Evolutionary conservation across 164 flowering plant genomes (phyloP), one percentile per base, ranked within the genome.

Genomic region (Magnolia officinalis): DNA sequence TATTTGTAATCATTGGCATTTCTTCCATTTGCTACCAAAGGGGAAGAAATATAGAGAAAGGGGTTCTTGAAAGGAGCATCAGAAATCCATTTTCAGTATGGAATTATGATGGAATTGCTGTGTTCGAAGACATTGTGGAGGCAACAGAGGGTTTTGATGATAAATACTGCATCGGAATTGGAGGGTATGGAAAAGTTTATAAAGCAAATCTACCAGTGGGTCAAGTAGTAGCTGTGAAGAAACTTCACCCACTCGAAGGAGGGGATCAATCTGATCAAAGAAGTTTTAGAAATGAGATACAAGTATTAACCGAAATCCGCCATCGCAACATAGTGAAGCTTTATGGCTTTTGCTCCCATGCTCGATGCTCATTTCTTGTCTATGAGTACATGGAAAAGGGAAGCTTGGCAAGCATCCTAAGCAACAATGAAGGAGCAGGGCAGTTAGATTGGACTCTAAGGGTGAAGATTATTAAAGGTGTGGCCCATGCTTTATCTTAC

Each of bases 271-370:
- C 71, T 23, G 13, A 31, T 23, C 49, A 31, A 4, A 26, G 23
- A 67, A 2, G 74, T 51, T 90, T 90, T 52, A 82, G 84, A 81
- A 90, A 80, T 63, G 95, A 91, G 80, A 87, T 91, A 1, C 76
- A 78, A 10, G 72, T 82, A 8, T 52, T 91, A 70, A 91, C 91
- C 18, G 84, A 86, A 45, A 78, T 83, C 2, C 73, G 90, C 71
- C 95, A 91, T 81, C 78, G 90, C 31, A 91, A 91, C 50, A 88
- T 91, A n/a, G 85, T 91, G 52, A 88, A 86, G 83, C 84, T 88
- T 13, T 74, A 81, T 72, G 95, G 91, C 8, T 91, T 77, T 72
- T 91, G 91, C 70, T 81, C 88, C 6, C 78, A 67, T 50, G 64
- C 70, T 10, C 85, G 85, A 1, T 63, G 50, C 64, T 72, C 85